phyloP scores from a whole-genome alignment of 768 basidiomycete species.

The Leccinum uliginosum region DNA sequence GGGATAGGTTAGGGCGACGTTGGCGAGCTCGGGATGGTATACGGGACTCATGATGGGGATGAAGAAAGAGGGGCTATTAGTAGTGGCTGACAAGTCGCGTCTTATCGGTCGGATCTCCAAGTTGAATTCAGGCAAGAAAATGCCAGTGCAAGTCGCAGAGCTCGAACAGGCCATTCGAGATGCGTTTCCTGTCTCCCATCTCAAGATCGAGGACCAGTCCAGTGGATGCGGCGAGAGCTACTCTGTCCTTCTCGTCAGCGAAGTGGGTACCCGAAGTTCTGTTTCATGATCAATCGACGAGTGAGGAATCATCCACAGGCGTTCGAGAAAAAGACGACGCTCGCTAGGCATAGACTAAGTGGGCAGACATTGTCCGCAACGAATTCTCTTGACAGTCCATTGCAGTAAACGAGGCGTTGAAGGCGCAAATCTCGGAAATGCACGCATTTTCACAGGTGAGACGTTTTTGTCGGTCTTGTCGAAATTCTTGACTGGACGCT shows the following conservation, averaged over 20 bases:
- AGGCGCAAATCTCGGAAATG: slow-evolving; percentile 70
- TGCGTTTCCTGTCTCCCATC: slow-evolving; percentile 59
- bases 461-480: neutral
- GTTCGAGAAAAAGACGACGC: slow-evolving; percentile 77
- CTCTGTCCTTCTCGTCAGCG: slow-evolving; percentile 70
- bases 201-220: slow-evolving; percentile 74
- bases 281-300: neutral
- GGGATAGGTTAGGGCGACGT: slow-evolving; percentile 34
- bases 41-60: slow-evolving; percentile 10
- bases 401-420: slow-evolving; percentile 73
- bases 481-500: neutral
- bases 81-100: neutral
- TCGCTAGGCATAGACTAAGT: slow-evolving; percentile 74
- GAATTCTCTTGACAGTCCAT: slow-evolving; percentile 3
- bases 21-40: slow-evolving; percentile 16
- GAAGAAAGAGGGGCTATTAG: neutral
- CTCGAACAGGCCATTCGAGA: slow-evolving; percentile 61
- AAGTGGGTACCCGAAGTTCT: slow-evolving; percentile 40
- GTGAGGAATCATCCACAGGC: slow-evolving; percentile 36
- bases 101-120: slow-evolving; percentile 16
- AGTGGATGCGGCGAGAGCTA: slow-evolving; percentile 82
- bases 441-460: slow-evolving; percentile 86
- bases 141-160: slow-evolving; percentile 56
- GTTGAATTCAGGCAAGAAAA: slow-evolving; percentile 21
- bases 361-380: slow-evolving; percentile 18